phyloP scores from a whole-genome alignment of 306 rosid genomes.

The Acacia melanoxylon region DNA sequence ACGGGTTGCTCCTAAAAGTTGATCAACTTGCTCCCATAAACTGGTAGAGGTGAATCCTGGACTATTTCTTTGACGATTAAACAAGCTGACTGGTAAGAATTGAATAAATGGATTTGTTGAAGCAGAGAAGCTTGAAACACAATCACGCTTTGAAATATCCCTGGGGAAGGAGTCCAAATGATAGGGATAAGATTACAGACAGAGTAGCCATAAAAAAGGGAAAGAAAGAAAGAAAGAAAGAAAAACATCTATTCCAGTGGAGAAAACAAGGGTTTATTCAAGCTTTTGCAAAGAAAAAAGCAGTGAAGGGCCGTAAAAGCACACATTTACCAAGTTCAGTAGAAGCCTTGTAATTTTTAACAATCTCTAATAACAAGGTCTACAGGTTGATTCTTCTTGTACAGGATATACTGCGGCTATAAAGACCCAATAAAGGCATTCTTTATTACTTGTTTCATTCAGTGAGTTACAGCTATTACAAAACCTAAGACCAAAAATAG shows the following conservation, averaged over 20 bases:
- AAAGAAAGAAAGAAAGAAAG: neutral
- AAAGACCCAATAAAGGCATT: slow-evolving; percentile 1
- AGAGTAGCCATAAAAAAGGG: neutral
- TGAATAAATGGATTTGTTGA: slow-evolving; percentile 51
- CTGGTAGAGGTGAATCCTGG: slow-evolving; percentile 38
- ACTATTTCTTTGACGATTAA: slow-evolving; percentile 46
- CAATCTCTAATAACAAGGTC: neutral
- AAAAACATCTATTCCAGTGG: neutral
- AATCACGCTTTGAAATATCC: slow-evolving; percentile 65
- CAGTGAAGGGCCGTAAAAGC: neutral
- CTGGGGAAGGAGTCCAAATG: slow-evolving; percentile 42
- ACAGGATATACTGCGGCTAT: neutral
- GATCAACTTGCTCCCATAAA: slow-evolving; percentile 45
- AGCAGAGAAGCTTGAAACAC: slow-evolving; percentile 64
- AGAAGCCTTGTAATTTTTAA: neutral
- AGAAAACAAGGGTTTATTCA: slow-evolving; percentile 13
- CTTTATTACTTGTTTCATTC: neutral
- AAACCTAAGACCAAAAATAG: neutral
- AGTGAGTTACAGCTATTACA: neutral
- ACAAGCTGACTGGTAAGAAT: slow-evolving; percentile 67
- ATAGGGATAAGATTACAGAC: slow-evolving; percentile 31
- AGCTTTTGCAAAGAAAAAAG: slow-evolving; percentile 8
- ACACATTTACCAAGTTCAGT: slow-evolving; percentile 4
- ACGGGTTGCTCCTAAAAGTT: slow-evolving; percentile 55
- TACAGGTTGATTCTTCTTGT: neutral